Base-by-base conservation (phyloP, 192 early-diverging fungal genomes). In the Coemansia sp. region DNA sequence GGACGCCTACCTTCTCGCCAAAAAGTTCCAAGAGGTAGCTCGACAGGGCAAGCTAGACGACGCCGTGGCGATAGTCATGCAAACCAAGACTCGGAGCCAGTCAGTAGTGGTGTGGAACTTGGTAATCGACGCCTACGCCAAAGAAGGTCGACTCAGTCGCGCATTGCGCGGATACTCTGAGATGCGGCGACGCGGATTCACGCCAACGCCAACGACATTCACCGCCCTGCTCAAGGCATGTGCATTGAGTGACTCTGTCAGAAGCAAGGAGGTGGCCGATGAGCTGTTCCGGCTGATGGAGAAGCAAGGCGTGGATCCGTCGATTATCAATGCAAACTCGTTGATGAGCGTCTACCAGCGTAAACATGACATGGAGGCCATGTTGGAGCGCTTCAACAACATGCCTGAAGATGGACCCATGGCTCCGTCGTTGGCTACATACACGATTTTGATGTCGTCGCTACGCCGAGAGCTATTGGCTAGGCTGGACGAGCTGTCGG, bases 1-100 rank as follows among this genome's bases (percentile, higher is more conserved):
- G 0, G 82, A 85, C 38, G 67, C 82, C 3, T 85, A 77, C 46
- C 46, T 80, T 18, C 72, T 85, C 10, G 74, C 82, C 9, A 36
- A 71, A 65, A 85, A 85, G 78, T 79, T 85, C 61, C 75, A 65
- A 16, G 57, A 80, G n/a, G 67, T 85, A 24, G 40, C 11, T 5
- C 31, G 40, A 0, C 49, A 74, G 11, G 82, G 78, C n/a, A 85
- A 85, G 42, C 46, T 75, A 0, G 75, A 85, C 75, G 82, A 85
- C 51, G 82, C 82, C 1, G 82, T 85, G 18, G 82, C 82, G 16
- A 74, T 85, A 18, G 73, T 85, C 36, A 80, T 85, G 78, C 78
- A 79, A 54, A 40, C 78, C 38, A 79, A 79, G 41, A 68, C 74
- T 1, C 43, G 33, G 22, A 40, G 29, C 72, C 82, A 85, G 43